phyloP scores from a whole-genome alignment of 2,329 filamentous ascomycete genomes.

The Paraphaeosphaeria minitans region DNA sequence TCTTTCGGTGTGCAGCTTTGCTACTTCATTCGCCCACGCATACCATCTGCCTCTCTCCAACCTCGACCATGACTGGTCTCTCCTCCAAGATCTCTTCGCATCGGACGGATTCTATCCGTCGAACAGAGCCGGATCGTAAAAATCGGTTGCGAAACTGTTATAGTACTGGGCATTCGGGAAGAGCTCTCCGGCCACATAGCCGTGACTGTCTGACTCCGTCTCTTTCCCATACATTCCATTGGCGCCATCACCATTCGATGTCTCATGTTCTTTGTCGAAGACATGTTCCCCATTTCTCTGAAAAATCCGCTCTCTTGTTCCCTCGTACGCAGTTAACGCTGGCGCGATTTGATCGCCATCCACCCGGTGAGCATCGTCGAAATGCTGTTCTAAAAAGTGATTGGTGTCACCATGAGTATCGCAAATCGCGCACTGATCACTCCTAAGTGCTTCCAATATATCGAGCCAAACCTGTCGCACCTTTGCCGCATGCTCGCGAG shows the following conservation, averaged over 20 bases:
- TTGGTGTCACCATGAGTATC: background rate
- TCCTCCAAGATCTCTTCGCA: no score
- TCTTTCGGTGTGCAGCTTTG: no score
- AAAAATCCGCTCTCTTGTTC: background rate
- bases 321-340: background rate
- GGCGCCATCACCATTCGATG: no score
- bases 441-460: background rate
- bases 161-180: background rate
- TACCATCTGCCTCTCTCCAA: no score
- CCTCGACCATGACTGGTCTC: no score
- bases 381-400: background rate
- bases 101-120: no score
- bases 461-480: background rate
- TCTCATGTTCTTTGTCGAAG: background rate
- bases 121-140: background rate
- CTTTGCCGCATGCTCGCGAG: background rate
- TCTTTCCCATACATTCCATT: background rate
- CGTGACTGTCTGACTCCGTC: background rate
- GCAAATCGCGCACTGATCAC: background rate
- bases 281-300: background rate
- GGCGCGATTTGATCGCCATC: background rate
- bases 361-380: background rate
- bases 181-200: background rate
- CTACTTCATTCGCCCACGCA: no score
- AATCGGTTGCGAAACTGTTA: background rate